These are phyloP conservation scores for Pichia terricola DNA, from an alignment of 1,139 yeast genomes.

Conservation along the genomic window DNA sequence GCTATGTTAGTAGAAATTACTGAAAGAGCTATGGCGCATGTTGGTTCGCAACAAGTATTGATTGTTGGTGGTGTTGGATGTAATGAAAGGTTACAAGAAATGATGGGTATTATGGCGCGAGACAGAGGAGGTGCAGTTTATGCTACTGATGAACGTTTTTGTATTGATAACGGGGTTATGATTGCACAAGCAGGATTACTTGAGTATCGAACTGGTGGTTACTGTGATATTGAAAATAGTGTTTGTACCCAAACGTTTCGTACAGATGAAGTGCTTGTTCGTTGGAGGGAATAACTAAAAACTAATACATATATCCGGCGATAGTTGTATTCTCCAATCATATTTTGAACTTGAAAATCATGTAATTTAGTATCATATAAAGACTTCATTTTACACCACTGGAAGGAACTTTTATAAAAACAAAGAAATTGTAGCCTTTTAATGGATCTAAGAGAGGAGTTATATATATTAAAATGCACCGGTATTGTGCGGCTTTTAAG, in stretches of 20 bases:
- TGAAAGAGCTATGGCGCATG: slow-evolving; percentile 98
- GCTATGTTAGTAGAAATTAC: slow-evolving; percentile 98
- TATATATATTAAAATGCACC: no score
- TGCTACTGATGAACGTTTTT: slow-evolving; percentile 94
- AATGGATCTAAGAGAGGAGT: no score
- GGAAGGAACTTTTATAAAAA: no score
- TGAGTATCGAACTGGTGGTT: slow-evolving; percentile 76
- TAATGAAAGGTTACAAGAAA: slow-evolving; percentile 79
- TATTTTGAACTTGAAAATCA: no score
- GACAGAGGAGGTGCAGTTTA: slow-evolving; percentile 81
- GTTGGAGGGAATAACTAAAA: slow-evolving; percentile 39
- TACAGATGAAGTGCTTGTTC: slow-evolving; percentile 87
- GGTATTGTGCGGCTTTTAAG: no score
- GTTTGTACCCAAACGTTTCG: slow-evolving; percentile 90
- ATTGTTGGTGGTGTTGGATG: slow-evolving; percentile 99
- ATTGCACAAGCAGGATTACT: slow-evolving; percentile 96
- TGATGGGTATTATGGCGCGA: slow-evolving; percentile 91
- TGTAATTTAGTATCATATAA: no score
- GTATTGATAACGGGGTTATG: slow-evolving; percentile 97
- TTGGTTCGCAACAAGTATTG: slow-evolving; percentile 76
- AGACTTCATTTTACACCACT: no score
- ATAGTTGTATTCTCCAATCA: not conserved
- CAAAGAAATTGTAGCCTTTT: no score
- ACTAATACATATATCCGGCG: not conserved
- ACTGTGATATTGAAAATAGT: slow-evolving; percentile 51